A percentile compares a stretch with the other conserved stretches of the same genome.
Conservation (phyloP, 176 grass and related monocot species). For the Triticum dicoccoides region DNA sequence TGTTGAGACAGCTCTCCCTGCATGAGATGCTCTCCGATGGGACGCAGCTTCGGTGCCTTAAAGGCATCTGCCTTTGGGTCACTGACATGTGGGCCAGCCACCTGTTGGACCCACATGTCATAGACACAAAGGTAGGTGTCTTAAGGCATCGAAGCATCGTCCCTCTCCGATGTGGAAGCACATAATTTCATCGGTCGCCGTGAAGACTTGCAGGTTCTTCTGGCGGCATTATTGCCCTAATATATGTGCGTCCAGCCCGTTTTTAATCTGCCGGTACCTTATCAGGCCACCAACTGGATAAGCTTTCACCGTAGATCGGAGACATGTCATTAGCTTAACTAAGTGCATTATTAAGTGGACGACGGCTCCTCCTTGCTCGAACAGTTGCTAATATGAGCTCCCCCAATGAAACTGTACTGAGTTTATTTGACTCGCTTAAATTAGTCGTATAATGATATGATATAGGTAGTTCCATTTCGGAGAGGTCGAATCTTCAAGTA, state of each 20-base stretch:
- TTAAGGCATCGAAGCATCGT: no score
- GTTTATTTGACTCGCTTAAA: not conserved
- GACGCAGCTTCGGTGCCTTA: no score
- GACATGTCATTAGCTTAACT: not conserved
- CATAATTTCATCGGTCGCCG: not conserved
- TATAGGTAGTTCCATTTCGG: not conserved
- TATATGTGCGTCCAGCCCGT: not conserved
- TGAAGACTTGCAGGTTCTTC: no score
- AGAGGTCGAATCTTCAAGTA: not conserved
- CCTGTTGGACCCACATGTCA: no score
- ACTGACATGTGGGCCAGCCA: no score
- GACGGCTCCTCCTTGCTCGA: not conserved
- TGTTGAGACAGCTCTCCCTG: not conserved
- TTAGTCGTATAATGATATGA: not conserved
- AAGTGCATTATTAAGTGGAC: not conserved
- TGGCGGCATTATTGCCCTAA: constrained; percentile 34
- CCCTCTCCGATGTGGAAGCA: not conserved
- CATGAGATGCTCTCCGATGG: not conserved
- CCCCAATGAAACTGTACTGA: constrained; percentile 9
- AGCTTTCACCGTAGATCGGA: not conserved
- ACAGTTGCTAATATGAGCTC: not conserved
- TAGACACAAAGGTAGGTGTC: no score
- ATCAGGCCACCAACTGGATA: constrained; percentile 20
- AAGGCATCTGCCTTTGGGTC: no score
- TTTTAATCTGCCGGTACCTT: not conserved